phyloP scores from a whole-genome alignment of 108 stramenopile species.

The Skeletonema grethae region DNA sequence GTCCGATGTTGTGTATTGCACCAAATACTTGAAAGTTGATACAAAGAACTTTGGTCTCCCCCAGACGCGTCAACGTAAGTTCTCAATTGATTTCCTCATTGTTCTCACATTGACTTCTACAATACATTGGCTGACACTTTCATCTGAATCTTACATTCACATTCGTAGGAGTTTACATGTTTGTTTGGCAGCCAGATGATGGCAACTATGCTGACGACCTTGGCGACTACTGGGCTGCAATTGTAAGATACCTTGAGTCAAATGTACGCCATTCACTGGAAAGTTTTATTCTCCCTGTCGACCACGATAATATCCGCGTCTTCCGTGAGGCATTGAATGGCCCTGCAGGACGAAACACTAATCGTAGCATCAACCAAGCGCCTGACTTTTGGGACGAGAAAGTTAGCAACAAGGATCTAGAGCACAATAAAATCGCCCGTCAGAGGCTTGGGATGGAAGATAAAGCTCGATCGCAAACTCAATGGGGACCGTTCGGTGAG shows the following conservation, averaged over 20 bases:
- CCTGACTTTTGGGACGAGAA: slow-evolving; percentile 68
- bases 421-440: slow-evolving; percentile 52
- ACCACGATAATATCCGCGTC: slow-evolving; percentile 75
- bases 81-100: no score
- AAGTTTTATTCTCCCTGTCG: slow-evolving; percentile 66
- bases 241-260: slow-evolving; percentile 60
- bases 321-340: slow-evolving; percentile 75
- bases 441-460: slow-evolving; percentile 55
- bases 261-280: slow-evolving; percentile 73
- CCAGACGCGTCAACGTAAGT: slow-evolving; percentile 65
- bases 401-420: slow-evolving; percentile 46
- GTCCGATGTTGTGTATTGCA: slow-evolving; percentile 62
- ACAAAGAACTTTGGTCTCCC: slow-evolving; percentile 83
- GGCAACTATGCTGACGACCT: slow-evolving; percentile 60
- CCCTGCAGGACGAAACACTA: slow-evolving; percentile 56
- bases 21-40: slow-evolving; percentile 62
- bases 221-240: slow-evolving; percentile 66
- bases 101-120: no score
- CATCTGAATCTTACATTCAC: no score
- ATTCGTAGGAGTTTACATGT: slow-evolving; percentile 54
- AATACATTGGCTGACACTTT: no score
- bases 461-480: slow-evolving; percentile 43
- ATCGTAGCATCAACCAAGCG: slow-evolving; percentile 49
- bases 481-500: slow-evolving; percentile 57
- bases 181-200: slow-evolving; percentile 61